Percentiles rank a stretch among this genome's conserved stretches.
phyloP scores from a whole-genome alignment of 176 grass and related monocot species.

The Poa pratensis region DNA sequence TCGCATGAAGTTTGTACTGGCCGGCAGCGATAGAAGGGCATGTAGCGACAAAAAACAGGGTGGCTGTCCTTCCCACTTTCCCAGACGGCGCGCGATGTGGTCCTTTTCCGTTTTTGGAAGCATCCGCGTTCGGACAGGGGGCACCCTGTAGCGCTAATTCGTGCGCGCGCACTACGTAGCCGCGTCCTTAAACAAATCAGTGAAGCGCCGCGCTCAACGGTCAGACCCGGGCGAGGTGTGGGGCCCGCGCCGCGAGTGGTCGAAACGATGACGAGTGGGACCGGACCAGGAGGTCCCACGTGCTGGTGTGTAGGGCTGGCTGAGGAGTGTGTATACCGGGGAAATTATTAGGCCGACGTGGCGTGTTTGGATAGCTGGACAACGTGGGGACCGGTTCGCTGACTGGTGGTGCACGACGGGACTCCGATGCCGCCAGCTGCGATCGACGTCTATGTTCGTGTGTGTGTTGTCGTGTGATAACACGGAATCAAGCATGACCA shows the following conservation, averaged over 20 bases:
- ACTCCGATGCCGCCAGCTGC: not conserved
- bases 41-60: too few relatives aligned
- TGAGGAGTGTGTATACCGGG: not conserved
- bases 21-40: too few relatives aligned
- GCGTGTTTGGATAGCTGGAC: not conserved
- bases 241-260: too few relatives aligned
- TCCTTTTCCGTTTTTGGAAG: too few relatives aligned
- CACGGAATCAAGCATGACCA: not conserved
- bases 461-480: not conserved
- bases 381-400: not conserved
- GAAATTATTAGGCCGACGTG: slow-evolving; percentile 9
- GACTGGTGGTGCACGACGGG: not conserved
- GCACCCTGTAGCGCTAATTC: too few relatives aligned
- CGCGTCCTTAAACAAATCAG: slow-evolving; percentile 3
- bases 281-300: accelerated
- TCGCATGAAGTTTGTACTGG: too few relatives aligned
- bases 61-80: too few relatives aligned
- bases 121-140: too few relatives aligned
- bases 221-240: not conserved
- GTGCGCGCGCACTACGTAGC: too few relatives aligned
- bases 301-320: not conserved
- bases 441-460: not conserved
- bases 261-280: not conserved
- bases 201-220: not conserved
- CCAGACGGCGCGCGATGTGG: too few relatives aligned